Conservation (phyloP, 495 filamentous ascomycete genomes). For the Penicillium diatomitis region DNA sequence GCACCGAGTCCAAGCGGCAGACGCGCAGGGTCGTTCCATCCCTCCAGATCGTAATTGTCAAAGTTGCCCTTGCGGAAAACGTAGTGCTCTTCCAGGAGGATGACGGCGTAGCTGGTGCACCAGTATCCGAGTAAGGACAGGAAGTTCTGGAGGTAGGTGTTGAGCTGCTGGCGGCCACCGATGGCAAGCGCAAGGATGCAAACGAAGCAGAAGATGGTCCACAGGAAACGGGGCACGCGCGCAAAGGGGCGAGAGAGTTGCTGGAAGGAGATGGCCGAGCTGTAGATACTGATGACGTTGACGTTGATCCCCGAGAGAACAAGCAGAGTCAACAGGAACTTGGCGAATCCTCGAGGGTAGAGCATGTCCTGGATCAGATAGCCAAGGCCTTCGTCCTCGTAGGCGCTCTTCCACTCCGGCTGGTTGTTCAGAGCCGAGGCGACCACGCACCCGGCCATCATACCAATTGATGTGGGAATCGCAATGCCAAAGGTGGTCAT, state of each 20-base stretch:
- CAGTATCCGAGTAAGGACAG: conserved; percentile 52
- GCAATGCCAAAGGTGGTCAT: conserved; percentile 30
- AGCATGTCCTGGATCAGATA: conserved; percentile 46
- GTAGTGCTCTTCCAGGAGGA: conserved; percentile 52
- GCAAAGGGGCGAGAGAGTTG: conserved; percentile 31
- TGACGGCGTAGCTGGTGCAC: conserved; percentile 47
- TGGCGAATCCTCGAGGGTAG: conserved; percentile 48
- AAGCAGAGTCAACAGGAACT: conserved; percentile 48
- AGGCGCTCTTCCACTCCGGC: conserved; percentile 35
- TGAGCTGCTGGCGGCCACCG: conserved; percentile 30
- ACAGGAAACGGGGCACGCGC: conserved; percentile 32
- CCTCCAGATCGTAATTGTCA: conserved; percentile 31
- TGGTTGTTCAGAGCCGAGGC: conserved; percentile 42
- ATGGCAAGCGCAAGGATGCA: conserved; percentile 32
- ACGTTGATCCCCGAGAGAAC: conserved; percentile 38
- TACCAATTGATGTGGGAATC: conserved; percentile 48
- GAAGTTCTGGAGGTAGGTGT: conserved; percentile 40
- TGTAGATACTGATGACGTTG: conserved; percentile 38
- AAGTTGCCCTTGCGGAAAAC: conserved; percentile 46
- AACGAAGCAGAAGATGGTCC: conserved; percentile 31
- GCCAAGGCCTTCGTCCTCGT: conserved; percentile 43
- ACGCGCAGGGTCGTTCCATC: conserved; percentile 21
- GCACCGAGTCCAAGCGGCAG: conserved; percentile 24
- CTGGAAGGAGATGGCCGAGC: conserved; percentile 30
- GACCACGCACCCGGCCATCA: conserved; percentile 44